phyloP scores from a whole-genome alignment of 139 green algal species.

The Astrephomene gubernaculifera region DNA sequence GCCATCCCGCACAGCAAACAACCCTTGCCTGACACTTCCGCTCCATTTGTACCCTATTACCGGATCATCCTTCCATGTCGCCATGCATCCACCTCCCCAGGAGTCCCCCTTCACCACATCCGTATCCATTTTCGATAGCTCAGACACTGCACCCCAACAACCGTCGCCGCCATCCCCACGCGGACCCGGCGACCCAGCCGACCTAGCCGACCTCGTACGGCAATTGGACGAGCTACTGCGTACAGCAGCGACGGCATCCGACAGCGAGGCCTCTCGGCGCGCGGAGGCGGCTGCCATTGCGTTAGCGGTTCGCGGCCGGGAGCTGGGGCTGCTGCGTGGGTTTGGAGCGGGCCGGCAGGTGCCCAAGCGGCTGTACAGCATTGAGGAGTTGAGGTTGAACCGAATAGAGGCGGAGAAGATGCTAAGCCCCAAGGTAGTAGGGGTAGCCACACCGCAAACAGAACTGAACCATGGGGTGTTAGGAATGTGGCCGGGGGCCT shows the following conservation, averaged over 20 bases:
- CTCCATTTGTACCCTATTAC: no score
- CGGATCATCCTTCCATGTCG: no score
- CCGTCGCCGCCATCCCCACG: neutral
- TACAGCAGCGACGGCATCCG: neutral
- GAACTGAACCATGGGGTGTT: no score
- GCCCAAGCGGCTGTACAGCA: conserved; percentile 80
- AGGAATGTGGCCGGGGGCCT: no score
- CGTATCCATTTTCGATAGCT: neutral
- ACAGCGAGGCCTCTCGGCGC: conserved; percentile 1
- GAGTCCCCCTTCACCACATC: no score
- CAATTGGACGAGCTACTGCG: conserved; percentile 41
- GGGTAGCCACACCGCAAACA: no score
- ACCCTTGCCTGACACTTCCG: neutral
- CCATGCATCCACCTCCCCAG: no score
- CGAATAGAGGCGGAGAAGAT: conserved; percentile 85
- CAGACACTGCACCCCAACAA: neutral
- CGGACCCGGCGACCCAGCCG: neutral
- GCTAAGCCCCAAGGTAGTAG: conserved; percentile 70
- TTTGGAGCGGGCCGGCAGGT: conserved; percentile 65
- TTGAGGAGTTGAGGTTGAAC: conserved; percentile 93
- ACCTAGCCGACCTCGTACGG: neutral
- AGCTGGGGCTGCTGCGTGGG: conserved; percentile 55
- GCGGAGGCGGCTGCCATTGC: conserved; percentile 56
- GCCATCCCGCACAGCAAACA: neutral
- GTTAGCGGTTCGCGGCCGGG: conserved; percentile 39